phyloP scores from a whole-genome alignment of 1,284 basidiomycete genomes.

The Melampsora occidentalis region DNA sequence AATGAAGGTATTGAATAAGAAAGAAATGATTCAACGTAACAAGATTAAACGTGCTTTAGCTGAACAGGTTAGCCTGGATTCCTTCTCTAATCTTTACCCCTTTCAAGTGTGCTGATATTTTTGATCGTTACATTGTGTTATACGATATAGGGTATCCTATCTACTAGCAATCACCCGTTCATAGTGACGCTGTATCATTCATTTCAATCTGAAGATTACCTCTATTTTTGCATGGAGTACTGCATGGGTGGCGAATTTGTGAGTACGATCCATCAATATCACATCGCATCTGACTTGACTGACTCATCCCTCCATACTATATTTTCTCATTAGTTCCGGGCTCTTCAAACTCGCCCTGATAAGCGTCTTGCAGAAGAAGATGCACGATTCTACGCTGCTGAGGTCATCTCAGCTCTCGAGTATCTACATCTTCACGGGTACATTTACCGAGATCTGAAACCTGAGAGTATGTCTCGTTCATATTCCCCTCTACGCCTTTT shows the following conservation, averaged over 20 bases:
- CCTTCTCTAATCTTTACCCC: background rate
- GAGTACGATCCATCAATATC: background rate
- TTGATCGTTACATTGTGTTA: background rate
- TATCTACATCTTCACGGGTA: slow-evolving; percentile 99
- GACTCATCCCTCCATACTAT: no score
- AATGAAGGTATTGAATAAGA: slow-evolving; percentile 79
- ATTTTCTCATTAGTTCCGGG: slow-evolving; percentile 65
- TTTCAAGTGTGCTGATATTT: background rate
- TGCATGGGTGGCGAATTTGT: slow-evolving; percentile 43
- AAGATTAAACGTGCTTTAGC: slow-evolving; percentile 95
- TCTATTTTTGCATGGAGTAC: slow-evolving; percentile 69
- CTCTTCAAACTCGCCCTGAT: slow-evolving; percentile 86
- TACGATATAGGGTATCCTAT: slow-evolving; percentile 70
- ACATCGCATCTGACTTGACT: slow-evolving; percentile 62
- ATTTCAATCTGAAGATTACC: slow-evolving; percentile 93
- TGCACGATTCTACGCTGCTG: slow-evolving; percentile 95
- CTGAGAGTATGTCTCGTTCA: slow-evolving; percentile 74
- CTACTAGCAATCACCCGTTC: slow-evolving; percentile 94
- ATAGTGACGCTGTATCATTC: slow-evolving; percentile 96
- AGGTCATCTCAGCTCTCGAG: slow-evolving; percentile 95
- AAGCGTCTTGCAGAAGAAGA: slow-evolving; percentile 95
- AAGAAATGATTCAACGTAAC: slow-evolving; percentile 97
- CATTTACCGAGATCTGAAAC: slow-evolving; percentile 98
- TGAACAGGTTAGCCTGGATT: slow-evolving; percentile 63
- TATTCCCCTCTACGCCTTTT: background rate